These are phyloP conservation scores for button mushroom (Agaricus bisporus) DNA, from an alignment of 768 basidiomycete genomes.

Conservation along the genomic window DNA sequence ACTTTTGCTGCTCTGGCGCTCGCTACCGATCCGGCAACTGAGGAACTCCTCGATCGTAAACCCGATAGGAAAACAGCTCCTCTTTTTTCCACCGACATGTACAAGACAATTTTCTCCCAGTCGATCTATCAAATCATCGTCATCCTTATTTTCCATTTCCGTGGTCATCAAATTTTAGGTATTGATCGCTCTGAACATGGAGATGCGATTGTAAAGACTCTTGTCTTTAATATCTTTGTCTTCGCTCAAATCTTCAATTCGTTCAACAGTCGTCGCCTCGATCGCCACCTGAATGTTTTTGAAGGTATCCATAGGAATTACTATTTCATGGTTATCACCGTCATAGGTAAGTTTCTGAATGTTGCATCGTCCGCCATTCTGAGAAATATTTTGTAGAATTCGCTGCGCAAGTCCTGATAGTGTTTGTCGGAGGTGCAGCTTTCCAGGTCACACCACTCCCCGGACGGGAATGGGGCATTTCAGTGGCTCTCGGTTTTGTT, in stretches of 20 bases:
- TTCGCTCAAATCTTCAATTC: conserved; percentile 98
- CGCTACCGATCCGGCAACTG: conserved; percentile 91
- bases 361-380: not conserved
- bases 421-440: conserved; percentile 86
- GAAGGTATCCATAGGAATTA: conserved; percentile 72
- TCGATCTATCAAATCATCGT: conserved; percentile 80
- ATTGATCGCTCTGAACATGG: conserved; percentile 33
- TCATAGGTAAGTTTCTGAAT: conserved; percentile 56
- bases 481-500: conserved; percentile 78
- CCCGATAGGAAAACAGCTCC: conserved; percentile 89
- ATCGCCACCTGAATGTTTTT: conserved; percentile 84
- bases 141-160: conserved; percentile 87
- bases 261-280: conserved; percentile 84
- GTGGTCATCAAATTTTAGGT: conserved; percentile 66
- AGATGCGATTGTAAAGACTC: conserved; percentile 58
- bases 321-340: conserved; percentile 81
- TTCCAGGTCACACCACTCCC: conserved; percentile 80
- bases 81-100: conserved; percentile 89
- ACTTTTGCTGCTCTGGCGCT: conserved; percentile 97
- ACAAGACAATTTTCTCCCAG: conserved; percentile 92
- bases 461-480: conserved; percentile 91
- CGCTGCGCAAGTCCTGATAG: conserved; percentile 79
- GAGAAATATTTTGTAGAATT: conserved; percentile 52
- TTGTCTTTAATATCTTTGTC: conserved; percentile 98
- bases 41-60: conserved; percentile 74